Evolutionary conservation across 225 moss, liverwort and hornwort species (phyloP), one percentile per base, ranked within the genome.

Genomic region (Bryoerythrophyllum caledonicum): DNA sequence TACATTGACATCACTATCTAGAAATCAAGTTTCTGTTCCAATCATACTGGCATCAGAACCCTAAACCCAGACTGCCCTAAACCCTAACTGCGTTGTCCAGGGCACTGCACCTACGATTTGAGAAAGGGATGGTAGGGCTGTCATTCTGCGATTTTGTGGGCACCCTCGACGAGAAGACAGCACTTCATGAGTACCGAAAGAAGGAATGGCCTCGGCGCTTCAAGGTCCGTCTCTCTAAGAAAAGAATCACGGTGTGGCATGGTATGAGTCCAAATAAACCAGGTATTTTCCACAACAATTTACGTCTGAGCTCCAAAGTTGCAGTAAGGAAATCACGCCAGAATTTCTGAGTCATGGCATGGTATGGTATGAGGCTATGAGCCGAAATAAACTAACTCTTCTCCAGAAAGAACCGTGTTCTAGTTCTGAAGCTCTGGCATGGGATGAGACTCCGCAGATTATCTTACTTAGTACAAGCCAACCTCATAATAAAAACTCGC

Each of bases 51-150:
- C 25, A 21, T 60, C 34, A 25, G 32, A 16, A 6, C 16, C 26
- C 3, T 44, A 6, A 28, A 7, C 3, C 37, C 2, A n/a, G n/a
- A n/a, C n/a, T n/a, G n/a, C 16, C 26, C 3, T 44, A 6, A 28
- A 7, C 3, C 37, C 2, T 11, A 15, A 27, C 9, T 38, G 8
- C 41, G 25, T 24, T 62, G 48, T 34, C 41, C 75, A 91, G 88
- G 37, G 89, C 85, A 59, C 49, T 91, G 38, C 89, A 91, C 65
- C 49, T 91, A 77, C 83, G 89, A 37, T 86, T 86, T 14, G 86
- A 91, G 64, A 83, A 91, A 84, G 91, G 89, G 30, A 89, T 86
- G 84, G 80, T 91, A 7, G 88, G 88, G 35, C 49, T 91, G 12
- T 89, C 91, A 0, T 86, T 82, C 32, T 91, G 91, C 41, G 81